phyloP scores from a whole-genome alignment of 1,139 yeast genomes.

The Yamadazyma epiphylla region DNA sequence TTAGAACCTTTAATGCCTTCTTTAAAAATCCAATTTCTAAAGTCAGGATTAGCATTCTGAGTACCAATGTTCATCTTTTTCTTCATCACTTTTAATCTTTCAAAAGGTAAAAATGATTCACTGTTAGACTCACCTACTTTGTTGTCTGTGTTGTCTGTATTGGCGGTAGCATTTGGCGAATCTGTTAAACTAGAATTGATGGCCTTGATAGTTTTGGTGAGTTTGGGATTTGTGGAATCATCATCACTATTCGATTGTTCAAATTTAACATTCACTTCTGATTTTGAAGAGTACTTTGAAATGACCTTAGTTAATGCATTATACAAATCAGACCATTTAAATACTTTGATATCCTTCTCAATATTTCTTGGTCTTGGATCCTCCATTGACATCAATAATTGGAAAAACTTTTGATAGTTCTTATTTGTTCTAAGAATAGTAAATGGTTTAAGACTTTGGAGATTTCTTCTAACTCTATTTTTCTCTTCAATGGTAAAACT shows the following conservation, averaged over 20 bases:
- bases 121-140: no score
- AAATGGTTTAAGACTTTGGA: slow-evolving; percentile 61
- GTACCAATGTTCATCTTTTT: slow-evolving; percentile 14
- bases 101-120: slow-evolving; percentile 25
- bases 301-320: slow-evolving; percentile 60
- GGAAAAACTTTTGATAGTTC: slow-evolving; percentile 48
- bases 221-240: slow-evolving; percentile 1
- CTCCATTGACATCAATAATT: slow-evolving; percentile 59
- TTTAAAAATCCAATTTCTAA: slow-evolving; percentile 14
- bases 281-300: slow-evolving; percentile 46
- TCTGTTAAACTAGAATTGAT: slow-evolving; percentile 2
- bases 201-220: slow-evolving; percentile 4
- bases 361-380: slow-evolving; percentile 70
- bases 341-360: slow-evolving; percentile 70
- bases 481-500: slow-evolving; percentile 65
- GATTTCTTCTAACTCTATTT: slow-evolving; percentile 64
- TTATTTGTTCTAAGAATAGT: slow-evolving; percentile 53
- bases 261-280: slow-evolving; percentile 3
- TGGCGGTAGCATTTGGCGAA: slow-evolving; percentile 1
- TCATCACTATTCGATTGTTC: slow-evolving; percentile 1
- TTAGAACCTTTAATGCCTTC: slow-evolving; percentile 21
- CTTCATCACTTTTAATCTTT: slow-evolving; percentile 24
- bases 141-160: slow-evolving; percentile 1
- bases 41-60: no score
- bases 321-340: slow-evolving; percentile 54